These are phyloP conservation scores for Penicillium macrosclerotiorum DNA, from an alignment of 495 filamentous ascomycete species.

Conservation along the genomic window DNA sequence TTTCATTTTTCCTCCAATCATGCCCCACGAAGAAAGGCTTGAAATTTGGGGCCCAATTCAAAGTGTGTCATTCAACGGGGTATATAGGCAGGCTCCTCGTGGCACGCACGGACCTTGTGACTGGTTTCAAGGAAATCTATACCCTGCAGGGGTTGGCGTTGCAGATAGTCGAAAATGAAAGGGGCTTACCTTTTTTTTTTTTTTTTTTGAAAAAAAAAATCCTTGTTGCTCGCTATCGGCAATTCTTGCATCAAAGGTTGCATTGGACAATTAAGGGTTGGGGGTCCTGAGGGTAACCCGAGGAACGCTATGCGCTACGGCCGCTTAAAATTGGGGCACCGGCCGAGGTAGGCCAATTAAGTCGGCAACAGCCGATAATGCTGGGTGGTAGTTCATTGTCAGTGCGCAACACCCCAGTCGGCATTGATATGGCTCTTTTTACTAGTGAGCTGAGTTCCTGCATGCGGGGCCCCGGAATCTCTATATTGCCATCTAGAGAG, in stretches of 20 bases:
- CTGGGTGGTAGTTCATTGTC: conserved; percentile 3
- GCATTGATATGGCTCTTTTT: not conserved
- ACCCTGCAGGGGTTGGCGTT: no score
- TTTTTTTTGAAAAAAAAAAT: not conserved
- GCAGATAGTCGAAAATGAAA: not conserved
- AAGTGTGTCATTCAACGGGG: not conserved
- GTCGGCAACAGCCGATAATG: not conserved
- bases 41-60: not conserved
- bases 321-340: not conserved
- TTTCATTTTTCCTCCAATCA: not conserved
- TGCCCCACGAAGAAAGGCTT: not conserved
- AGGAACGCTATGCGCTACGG: not conserved
- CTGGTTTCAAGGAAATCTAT: no score
- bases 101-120: no score
- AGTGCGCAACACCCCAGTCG: conserved; percentile 3
- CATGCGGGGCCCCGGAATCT: conserved; percentile 16
- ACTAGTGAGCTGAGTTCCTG: not conserved
- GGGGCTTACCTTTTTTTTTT: not conserved
- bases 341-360: not conserved
- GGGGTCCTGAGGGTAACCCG: not conserved
- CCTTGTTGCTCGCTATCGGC: not conserved
- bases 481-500: conserved; percentile 1
- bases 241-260: not conserved
- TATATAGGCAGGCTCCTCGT: no score
- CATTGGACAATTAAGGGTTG: not conserved